These are phyloP conservation scores for Leccinum truebloodii DNA, from an alignment of 768 basidiomycete species.

Conservation along the genomic window DNA sequence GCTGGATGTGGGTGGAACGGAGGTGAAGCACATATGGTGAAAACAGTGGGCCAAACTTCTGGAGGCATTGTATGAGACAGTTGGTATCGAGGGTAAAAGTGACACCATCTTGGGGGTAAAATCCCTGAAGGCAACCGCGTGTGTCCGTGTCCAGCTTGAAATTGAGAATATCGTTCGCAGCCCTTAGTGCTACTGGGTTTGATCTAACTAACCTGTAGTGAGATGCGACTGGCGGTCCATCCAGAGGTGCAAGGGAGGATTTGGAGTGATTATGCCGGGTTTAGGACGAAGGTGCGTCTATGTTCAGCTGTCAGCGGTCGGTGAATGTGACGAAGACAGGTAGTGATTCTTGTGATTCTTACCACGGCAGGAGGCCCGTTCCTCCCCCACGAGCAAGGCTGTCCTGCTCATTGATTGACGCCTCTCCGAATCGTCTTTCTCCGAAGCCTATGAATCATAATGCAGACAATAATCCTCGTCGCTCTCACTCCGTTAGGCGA, in stretches of 20 bases:
- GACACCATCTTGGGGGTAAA: conserved; percentile 50
- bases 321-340: not conserved
- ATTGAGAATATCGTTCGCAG: conserved; percentile 60
- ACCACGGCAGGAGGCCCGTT: not conserved
- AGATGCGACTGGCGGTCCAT: conserved; percentile 70
- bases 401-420: not conserved
- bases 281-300: conserved; percentile 71
- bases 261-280: conserved; percentile 87
- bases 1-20: conserved; percentile 66
- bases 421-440: not conserved
- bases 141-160: conserved; percentile 62
- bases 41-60: conserved; percentile 77
- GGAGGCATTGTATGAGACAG: conserved; percentile 60
- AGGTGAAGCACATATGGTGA: conserved; percentile 69
- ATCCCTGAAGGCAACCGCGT: conserved; percentile 64
- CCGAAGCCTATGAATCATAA: not conserved
- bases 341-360: not conserved
- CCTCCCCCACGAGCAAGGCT: not conserved
- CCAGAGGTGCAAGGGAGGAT: conserved; percentile 67
- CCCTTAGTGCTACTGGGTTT: conserved; percentile 17
- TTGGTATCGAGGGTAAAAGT: conserved; percentile 43
- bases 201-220: conserved; percentile 31
- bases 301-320: not conserved
- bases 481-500: too few species aligned
- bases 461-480: too few species aligned